Conservation (phyloP, 73 alveolate species). For the Durusdinium trenchii region DNA sequence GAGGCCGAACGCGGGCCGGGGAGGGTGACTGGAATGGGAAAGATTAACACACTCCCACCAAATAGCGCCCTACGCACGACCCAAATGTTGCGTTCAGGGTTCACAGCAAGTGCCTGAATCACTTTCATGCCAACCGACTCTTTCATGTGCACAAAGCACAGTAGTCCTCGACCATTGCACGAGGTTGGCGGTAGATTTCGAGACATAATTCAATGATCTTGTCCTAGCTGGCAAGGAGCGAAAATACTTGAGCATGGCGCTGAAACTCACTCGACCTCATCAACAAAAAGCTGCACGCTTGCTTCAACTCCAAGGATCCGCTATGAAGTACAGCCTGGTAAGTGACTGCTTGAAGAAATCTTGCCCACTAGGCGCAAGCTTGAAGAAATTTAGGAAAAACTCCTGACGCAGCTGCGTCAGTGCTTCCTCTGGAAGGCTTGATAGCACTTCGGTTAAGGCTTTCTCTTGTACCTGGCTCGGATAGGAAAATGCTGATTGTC, state of each 20-base stretch:
- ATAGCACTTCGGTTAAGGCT: conserved; percentile 51
- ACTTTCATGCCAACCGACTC: too few relatives aligned
- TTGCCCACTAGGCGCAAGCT: conserved; percentile 63
- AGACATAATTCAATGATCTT: conserved; percentile 64
- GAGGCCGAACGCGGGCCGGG: too few relatives aligned
- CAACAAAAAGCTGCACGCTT: neutral
- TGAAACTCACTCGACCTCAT: neutral
- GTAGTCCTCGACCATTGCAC: conserved; percentile 84
- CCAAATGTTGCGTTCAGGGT: neutral
- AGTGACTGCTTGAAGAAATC: conserved; percentile 88
- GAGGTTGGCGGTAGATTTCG: conserved; percentile 83
- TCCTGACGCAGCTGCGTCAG: conserved; percentile 85
- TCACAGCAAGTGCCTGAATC: too few relatives aligned
- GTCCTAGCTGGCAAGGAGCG: conserved; percentile 18
- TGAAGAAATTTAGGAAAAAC: conserved; percentile 77
- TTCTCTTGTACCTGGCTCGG: conserved; percentile 57
- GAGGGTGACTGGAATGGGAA: too few relatives aligned
- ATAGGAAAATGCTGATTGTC: neutral
- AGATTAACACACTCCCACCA: too few relatives aligned
- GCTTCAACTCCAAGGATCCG: neutral
- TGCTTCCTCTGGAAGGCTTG: conserved; percentile 62
- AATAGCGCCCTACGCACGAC: too few relatives aligned
- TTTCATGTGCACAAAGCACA: neutral
- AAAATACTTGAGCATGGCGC: neutral
- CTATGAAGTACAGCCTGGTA: conserved; percentile 89